Evolutionary conservation across 768 basidiomycete species (phyloP).

Genomic region (Lanmaoa pseudosensibilis): DNA sequence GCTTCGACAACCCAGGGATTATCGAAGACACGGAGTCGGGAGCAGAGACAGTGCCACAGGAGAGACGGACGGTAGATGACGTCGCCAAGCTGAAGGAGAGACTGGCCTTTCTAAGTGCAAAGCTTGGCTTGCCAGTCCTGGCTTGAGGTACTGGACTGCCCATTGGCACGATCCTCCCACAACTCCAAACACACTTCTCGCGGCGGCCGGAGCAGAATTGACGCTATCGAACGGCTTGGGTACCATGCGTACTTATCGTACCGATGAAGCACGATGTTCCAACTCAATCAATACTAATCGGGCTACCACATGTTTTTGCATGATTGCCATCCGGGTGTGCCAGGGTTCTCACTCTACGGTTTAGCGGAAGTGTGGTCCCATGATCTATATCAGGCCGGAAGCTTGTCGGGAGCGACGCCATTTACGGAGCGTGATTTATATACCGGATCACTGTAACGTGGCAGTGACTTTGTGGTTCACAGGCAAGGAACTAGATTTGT

Average conservation of each 20-base stretch:
- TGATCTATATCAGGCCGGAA: background rate
- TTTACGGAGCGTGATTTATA: background rate
- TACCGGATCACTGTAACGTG: background rate
- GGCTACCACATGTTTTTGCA: constrained; percentile 1
- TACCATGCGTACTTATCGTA: constrained; percentile 1
- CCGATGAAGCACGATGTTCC: background rate
- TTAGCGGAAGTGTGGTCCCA: background rate
- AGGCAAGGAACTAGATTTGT: background rate
- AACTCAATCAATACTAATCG: background rate
- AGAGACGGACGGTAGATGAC: constrained; percentile 40
- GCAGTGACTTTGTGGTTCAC: background rate
- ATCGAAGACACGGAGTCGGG: constrained; percentile 42
- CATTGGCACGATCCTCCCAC: background rate
- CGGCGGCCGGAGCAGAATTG: background rate
- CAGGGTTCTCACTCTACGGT: background rate
- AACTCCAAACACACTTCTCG: background rate
- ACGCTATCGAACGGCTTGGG: background rate
- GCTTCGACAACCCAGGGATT: constrained; percentile 30
- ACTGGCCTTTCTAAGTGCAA: constrained; percentile 31
- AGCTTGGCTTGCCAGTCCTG: constrained; percentile 33
- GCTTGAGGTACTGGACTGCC: background rate
- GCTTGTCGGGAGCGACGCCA: background rate
- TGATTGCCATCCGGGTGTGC: background rate
- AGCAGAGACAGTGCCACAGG: constrained; percentile 15
- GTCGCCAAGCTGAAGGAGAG: constrained; percentile 40